Base-by-base conservation (phyloP, 129 eudicot species). In the Deinandra increscens region DNA sequence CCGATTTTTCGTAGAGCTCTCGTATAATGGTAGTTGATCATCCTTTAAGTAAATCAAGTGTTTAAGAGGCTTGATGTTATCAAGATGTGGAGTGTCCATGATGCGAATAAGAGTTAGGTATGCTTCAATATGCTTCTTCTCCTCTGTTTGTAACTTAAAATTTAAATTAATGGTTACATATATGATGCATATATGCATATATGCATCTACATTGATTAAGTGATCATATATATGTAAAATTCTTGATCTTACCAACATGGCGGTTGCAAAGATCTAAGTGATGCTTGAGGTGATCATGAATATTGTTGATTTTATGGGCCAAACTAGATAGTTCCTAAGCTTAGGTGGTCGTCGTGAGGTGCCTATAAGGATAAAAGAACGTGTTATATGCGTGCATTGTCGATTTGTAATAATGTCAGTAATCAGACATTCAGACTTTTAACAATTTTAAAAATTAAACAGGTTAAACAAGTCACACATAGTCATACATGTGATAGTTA, bases 271-370 rank as follows among this genome's bases (percentile, higher is more conserved):
- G 82, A 10, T 64, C 73, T 29, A 86, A 64, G 50, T 85, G 87
- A 51, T 80, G 71, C 53, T 31, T 70, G 7, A 89, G 82, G 68
- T 86, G 96, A 50, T 69, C 78, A 60, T 79, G 84, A 38, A 84
- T 89, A 73, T 78, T 86, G 68, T 78, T 81, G 63, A 89, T 84
- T 75, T 89, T 89, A 77, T 89, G 89, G 20, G 87, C 86, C 80
- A 89, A 81, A 73, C 92, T 89, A 5, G 87, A 81, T 44, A 89
- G 65, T 78, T 89, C 96, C 96, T 92, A 86, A 14, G 91, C 82
- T 78, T 89, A 89, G 0, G 89, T 72, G 17, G 92, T 83, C 1
- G 92, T 79, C n/a, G 87, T 73, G 66, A 86, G 26, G 43, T 83
- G 86, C 79, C 96, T 86, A 66, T 36, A 36, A 4, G 34, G 9